A percentile compares a stretch with the other conserved stretches of the same genome.
phyloP scores from a whole-genome alignment of 1,139 yeast species.

The Hyphopichia burtonii region DNA sequence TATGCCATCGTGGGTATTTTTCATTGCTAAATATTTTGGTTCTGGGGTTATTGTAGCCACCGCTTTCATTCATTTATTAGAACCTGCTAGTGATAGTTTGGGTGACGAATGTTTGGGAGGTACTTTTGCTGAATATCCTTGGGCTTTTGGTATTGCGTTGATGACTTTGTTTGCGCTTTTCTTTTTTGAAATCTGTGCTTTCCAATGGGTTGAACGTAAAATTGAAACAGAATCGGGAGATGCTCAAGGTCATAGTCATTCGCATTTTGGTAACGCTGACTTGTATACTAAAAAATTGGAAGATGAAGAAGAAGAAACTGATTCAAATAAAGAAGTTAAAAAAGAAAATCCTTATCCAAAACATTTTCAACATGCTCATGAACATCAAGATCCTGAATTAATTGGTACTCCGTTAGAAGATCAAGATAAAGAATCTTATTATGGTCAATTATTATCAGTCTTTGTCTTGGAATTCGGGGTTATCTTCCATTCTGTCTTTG shows the following conservation, averaged over 20 bases:
- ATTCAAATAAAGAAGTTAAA: conserved; percentile 17
- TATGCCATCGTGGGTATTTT: conserved; percentile 61
- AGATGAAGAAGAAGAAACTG: conserved; percentile 11
- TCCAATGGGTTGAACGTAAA: conserved; percentile 46
- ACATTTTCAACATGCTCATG: conserved; percentile 49
- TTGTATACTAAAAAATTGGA: conserved; percentile 26
- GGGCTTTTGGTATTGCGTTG: conserved; percentile 65
- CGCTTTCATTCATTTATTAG: conserved; percentile 78
- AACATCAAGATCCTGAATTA: conserved; percentile 56
- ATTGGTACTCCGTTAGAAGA: conserved; percentile 40
- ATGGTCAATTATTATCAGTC: conserved; percentile 46
- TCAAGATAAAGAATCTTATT: conserved; percentile 37
- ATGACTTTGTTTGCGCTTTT: conserved; percentile 52
- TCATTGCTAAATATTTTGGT: conserved; percentile 80
- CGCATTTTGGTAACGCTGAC: conserved; percentile 49
- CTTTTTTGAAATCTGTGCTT: conserved; percentile 56
- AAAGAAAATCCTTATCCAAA: conserved; percentile 28
- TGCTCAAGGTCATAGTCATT: conserved; percentile 36
- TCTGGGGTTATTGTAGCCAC: conserved; percentile 92
- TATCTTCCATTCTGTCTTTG: conserved; percentile 76
- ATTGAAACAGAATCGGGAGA: conserved; percentile 15
- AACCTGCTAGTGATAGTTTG: conserved; percentile 68
- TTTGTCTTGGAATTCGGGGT: conserved; percentile 77
- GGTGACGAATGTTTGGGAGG: conserved; percentile 54
- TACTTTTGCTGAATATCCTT: conserved; percentile 55